Conservation (phyloP, 805 yeast species). For the Saccharomycopsis selenospora region DNA sequence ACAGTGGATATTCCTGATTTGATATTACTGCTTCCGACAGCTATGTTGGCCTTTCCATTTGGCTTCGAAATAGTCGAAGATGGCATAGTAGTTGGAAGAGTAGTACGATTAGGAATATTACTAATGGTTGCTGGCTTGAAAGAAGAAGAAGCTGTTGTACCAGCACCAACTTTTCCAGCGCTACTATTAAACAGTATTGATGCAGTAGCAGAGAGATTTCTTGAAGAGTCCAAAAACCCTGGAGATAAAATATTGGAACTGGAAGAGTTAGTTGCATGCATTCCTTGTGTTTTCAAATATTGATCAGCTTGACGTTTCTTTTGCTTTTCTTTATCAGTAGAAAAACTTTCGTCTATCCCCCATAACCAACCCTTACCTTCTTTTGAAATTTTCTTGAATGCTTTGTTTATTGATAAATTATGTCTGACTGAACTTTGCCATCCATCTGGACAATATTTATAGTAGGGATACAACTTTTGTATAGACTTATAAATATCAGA, state of each 20-base stretch:
- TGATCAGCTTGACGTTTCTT: conserved; percentile 63
- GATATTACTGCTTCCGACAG: neutral
- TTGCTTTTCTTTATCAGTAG: conserved; percentile 72
- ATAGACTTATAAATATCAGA: conserved; percentile 84
- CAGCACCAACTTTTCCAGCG: neutral
- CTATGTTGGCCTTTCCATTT: neutral
- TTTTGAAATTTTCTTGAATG: conserved; percentile 71
- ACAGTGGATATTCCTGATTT: neutral
- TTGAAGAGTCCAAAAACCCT: conserved; percentile 5
- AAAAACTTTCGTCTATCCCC: conserved; percentile 83
- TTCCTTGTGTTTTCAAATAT: conserved; percentile 22
- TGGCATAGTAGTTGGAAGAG: conserved; percentile 1
- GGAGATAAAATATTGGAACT: neutral
- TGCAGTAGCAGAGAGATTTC: conserved; percentile 10
- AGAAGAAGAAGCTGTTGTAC: neutral
- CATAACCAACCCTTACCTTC: conserved; percentile 95
- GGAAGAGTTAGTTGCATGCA: neutral
- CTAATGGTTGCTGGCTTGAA: neutral
- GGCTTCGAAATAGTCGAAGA: neutral
- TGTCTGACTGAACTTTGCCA: conserved; percentile 98
- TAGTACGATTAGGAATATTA: no score
- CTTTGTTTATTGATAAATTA: conserved; percentile 81
- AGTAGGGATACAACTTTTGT: conserved; percentile 83
- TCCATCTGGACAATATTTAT: conserved; percentile 89
- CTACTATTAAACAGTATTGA: neutral